Evolutionary conservation across 2,329 filamentous ascomycete genomes (phyloP), one percentile per base, ranked within the genome.

Genomic region (Cyphellophora europaea): DNA sequence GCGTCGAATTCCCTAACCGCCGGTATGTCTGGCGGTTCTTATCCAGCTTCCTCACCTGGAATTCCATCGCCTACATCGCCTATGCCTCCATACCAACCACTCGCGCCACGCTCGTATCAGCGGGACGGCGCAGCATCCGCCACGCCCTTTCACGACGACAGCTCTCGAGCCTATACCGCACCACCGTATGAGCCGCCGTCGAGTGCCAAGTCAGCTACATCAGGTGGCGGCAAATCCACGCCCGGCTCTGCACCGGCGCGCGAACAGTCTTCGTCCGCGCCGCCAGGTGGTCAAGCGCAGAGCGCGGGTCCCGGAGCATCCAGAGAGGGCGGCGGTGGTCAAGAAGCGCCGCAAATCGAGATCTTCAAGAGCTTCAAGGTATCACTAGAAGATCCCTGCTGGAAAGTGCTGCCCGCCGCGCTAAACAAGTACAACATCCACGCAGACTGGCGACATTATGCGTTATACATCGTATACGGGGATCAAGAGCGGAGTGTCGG

Each of bases 311-410:
- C 43, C 27, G 47, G 46, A n/a, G 27, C 40, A 39, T 27, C 36
- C 43, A 8, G 8, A 8, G n/a, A 8, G 8, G 16, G 32, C 38
- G 35, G 40, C 30, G 13, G 12, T 18, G 11, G 13, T 19, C 19
- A 44, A 17, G 45, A 54, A 30, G 58, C 59, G 5, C 59, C 59
- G 11, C 65, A 60, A 27, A 88, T 95, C 40, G 91, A 98, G 59
- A 95, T 98, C 40, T 96, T 96, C 77, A 98, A 98, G 59, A 93
- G 85, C 1, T 98, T 98, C 72, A 80, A 89, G 25, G 91, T 98
- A 43, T 91, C 84, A 55, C 93, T 96, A 74, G 91, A 98, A 49
- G 91, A 98, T 53, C 91, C 91, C 3, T 98, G 91, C 63, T 83
- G 94, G 66, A 95, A 95, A 57, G 91, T 98, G 17, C 71, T 98